phyloP scores from a whole-genome alignment of 768 basidiomycete genomes.

The Lepiota brunneoincarnata region DNA sequence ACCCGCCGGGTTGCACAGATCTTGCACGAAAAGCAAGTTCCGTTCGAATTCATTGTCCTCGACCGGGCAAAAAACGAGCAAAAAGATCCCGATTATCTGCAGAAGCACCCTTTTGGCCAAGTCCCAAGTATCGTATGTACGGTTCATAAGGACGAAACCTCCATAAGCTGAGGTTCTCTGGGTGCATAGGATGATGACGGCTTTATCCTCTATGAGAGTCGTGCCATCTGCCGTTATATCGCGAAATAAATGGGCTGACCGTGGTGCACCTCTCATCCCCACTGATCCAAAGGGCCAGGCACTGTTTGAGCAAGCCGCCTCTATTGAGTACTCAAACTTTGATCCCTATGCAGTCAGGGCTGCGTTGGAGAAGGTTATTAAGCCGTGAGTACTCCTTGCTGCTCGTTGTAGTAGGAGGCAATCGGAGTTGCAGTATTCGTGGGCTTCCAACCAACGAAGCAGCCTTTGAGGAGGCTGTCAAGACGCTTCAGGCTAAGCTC shows the following conservation, averaged over 20 bases:
- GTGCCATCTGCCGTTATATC: slow-evolving; percentile 61
- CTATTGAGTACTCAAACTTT: slow-evolving; percentile 53
- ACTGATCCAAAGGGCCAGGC: slow-evolving; percentile 37
- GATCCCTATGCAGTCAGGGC: slow-evolving; percentile 36
- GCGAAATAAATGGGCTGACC: slow-evolving; percentile 48
- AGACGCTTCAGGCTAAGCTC: slow-evolving; percentile 34
- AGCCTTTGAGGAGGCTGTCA: slow-evolving; percentile 23
- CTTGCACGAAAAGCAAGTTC: slow-evolving; percentile 53
- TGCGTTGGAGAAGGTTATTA: slow-evolving; percentile 50
- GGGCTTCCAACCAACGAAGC: slow-evolving; percentile 20
- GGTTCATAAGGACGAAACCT: slow-evolving; percentile 14
- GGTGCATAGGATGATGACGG: slow-evolving; percentile 49
- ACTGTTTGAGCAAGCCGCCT: slow-evolving; percentile 46
- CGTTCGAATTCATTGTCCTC: slow-evolving; percentile 48
- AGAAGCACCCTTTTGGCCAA: slow-evolving; percentile 63
- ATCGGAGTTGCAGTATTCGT: not conserved
- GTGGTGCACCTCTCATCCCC: slow-evolving; percentile 53
- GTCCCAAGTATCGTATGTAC: slow-evolving; percentile 50
- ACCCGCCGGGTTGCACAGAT: slow-evolving; percentile 48
- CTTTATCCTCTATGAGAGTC: slow-evolving; percentile 59
- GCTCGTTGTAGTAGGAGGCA: not conserved
- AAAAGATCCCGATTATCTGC: slow-evolving; percentile 39
- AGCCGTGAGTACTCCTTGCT: slow-evolving; percentile 32
- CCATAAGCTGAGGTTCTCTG: not conserved
- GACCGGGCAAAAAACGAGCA: slow-evolving; percentile 44